Evolutionary conservation across 2,329 filamentous ascomycete genomes (phyloP), one percentile per base, ranked within the genome.

Genomic region (Pseudogymnoascus sp.): DNA sequence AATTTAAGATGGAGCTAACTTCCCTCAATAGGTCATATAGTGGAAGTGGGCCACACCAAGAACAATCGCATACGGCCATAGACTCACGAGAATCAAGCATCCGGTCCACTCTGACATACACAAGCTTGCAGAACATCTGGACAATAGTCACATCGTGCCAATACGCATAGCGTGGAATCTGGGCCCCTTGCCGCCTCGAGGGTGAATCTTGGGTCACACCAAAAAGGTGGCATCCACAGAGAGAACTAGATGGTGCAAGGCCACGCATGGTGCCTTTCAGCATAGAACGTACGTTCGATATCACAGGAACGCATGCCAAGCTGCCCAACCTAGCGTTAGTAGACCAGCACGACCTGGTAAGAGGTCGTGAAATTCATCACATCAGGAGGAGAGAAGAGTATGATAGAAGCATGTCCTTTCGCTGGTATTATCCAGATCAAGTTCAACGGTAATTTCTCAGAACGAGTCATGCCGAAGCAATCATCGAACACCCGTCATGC

Each of bases 401-500:
- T 37, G 37, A 28, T 37, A 60, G n/a, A 60, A 60, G 56, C 56
- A 60, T 60, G 37, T 60, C 56, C 56, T 60, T 60, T 60, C 56
- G 56, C 56, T 60, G 56, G 56, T 60, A 53, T 53, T 53, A 53
- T 53, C 46, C 46, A 53, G 46, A 73, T 2, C 70, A 70, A 1
- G 78, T 78, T 62, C 60, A 62, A 62, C 60, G 60, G 60, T 62
- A 49, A 62, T 62, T 62, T 62, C 60, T 62, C 60, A 62, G 60
- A 62, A 59, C 60, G 21, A 62, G 7, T 62, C 60, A 43, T 62
- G 60, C 60, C 60, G 60, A 56, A 62, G 40, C 60, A 62, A 62
- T 62, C 60, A 60, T 62, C 21, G 60, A 62, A 62, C 60, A 62
- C 60, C 60, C 60, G 60, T 46, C 42, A 62, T 62, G 60, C 40